phyloP scores from a whole-genome alignment of 768 basidiomycete genomes.

The Boletus pseudo-olivaceus region DNA sequence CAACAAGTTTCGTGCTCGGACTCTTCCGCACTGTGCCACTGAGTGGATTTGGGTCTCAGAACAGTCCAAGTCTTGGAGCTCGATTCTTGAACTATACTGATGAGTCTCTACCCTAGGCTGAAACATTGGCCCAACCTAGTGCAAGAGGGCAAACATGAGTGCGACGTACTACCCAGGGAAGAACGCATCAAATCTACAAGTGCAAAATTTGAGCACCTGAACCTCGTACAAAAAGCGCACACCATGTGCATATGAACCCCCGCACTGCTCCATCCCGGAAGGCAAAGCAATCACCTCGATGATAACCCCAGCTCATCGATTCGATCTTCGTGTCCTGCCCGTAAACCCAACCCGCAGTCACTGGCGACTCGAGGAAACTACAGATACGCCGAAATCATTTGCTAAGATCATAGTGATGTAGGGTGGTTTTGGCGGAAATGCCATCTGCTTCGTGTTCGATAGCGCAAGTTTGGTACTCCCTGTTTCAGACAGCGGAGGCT shows the following conservation, averaged over 20 bases:
- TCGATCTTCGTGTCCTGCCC: background rate
- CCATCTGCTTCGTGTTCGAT: constrained; percentile 79
- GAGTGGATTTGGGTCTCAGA: too few species aligned
- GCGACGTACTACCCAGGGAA: background rate
- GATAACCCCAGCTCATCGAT: background rate
- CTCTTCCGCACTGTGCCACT: too few species aligned
- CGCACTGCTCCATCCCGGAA: background rate
- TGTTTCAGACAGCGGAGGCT: constrained; percentile 92
- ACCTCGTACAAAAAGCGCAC: background rate
- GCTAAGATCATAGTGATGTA: constrained; percentile 50
- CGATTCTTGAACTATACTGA: background rate
- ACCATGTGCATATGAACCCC: background rate
- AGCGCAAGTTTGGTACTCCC: constrained; percentile 81
- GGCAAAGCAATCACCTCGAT: background rate
- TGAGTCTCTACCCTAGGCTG: background rate
- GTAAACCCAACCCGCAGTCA: background rate
- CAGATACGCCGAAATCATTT: background rate
- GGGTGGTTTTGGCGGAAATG: constrained; percentile 80
- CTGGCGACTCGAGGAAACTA: background rate
- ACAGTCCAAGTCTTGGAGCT: background rate
- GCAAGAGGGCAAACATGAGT: background rate
- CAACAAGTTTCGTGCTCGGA: too few species aligned
- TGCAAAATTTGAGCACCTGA: background rate
- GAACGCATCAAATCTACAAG: background rate
- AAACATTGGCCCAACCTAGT: background rate